Conservation (phyloP, 2,329 filamentous ascomycete species). For the Arthrobotrys sphaeroides region DNA sequence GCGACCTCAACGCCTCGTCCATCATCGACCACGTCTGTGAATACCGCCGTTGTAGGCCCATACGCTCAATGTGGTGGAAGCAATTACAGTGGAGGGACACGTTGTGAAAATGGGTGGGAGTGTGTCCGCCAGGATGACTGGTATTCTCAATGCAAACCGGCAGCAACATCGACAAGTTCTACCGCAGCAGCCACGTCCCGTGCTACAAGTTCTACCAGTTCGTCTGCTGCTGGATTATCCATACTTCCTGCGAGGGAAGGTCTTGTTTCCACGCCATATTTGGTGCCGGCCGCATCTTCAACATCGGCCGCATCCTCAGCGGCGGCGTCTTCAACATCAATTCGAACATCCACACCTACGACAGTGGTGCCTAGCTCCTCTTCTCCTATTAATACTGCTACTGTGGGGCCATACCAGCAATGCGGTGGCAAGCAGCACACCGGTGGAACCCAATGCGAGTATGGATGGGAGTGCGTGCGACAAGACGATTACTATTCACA, state of each 20-base stretch:
- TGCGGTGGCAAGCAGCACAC: conserved; percentile 15
- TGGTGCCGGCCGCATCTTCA: not conserved
- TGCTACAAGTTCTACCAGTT: too few species aligned
- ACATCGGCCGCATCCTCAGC: not conserved
- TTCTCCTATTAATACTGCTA: not conserved
- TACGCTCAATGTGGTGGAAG: conserved; percentile 27
- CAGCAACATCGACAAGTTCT: too few species aligned
- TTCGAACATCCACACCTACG: not conserved
- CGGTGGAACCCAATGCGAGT: conserved; percentile 23
- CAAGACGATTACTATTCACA: conserved; percentile 51
- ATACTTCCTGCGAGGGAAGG: too few species aligned
- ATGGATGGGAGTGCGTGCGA: conserved; percentile 29
- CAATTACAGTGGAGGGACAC: not conserved
- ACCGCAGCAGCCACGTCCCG: too few species aligned
- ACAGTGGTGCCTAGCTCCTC: not conserved
- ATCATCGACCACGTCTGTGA: not conserved
- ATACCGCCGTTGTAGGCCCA: conserved; percentile 25
- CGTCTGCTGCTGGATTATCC: too few species aligned
- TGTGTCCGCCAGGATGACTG: not conserved
- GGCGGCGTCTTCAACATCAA: not conserved
- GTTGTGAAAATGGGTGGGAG: conserved; percentile 2
- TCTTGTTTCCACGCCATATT: too few species aligned
- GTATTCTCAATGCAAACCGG: conserved; percentile 23
- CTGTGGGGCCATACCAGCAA: conserved; percentile 6
- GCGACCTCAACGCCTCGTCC: not conserved